Evolutionary conservation across 768 basidiomycete genomes (phyloP), one percentile per base, ranked within the genome.

Genomic region (Chlorophyllum brunneum): DNA sequence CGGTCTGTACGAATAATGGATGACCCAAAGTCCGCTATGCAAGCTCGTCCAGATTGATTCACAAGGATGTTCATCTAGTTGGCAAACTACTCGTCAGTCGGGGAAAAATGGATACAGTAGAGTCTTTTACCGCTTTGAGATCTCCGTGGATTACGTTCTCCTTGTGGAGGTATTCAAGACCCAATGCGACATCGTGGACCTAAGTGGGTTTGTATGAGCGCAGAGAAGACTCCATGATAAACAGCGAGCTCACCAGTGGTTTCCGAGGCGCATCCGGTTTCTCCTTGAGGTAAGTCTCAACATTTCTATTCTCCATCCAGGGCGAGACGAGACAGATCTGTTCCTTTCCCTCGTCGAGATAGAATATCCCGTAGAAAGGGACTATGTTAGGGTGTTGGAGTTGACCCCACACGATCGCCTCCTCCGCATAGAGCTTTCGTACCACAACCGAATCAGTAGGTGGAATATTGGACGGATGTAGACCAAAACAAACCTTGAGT

Each of bases 161-260:
- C 4, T 50, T 26, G 29, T 59, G 58, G 4, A 59, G 47, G 44
- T 54, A 57, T 16, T 33, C 24, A 8, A 59, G 20, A 1, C 58
- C 58, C 6, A 11, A 16, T 2, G 41, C 44, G 16, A 59, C 39
- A 42, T 57, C 53, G 3, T 29, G 22, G 16, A 54, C 13, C 58
- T 59, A n/a, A n/a, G n/a, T 29, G 15, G 18, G n/a, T n/a, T n/a
- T n/a, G n/a, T n/a, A 64, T 85, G 2, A 5, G 1, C 6, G 10
- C 6, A 30, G 20, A n/a, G n/a, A n/a, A 3, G 11, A n/a, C 33
- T 4, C 13, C 8, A 33, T 10, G n/a, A 33, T 16, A 48, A 23
- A 2, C n/a, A n/a, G n/a, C 18, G 38, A 11, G 18, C 13, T 39
- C 9, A 39, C 38, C 2, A 39, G 38, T 23, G 22, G 16, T 18